Base-by-base conservation (phyloP, 371 early-diverging fungal species). In the Apophysomyces trapeziformis region DNA sequence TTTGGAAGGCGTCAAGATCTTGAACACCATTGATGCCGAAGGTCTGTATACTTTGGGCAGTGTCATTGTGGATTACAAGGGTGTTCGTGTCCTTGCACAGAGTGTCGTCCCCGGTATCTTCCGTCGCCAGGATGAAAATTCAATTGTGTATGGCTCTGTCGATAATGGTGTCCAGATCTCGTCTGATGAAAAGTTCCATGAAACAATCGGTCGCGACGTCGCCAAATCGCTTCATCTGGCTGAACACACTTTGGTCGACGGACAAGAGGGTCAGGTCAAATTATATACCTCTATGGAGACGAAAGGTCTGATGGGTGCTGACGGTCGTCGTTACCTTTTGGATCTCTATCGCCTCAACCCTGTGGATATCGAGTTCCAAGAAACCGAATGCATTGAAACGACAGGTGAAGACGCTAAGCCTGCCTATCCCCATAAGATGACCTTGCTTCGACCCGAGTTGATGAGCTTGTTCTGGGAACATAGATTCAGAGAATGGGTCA, bases 311-410 rank as follows among this genome's bases (percentile, higher is more conserved):
- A 68, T 90, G 46, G 96, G 98, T 46, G 90, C 92, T 14, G 98
- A 98, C 73, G 92, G 93, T 11, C 91, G 96, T 76, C 85, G 89
- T 41, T 98, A 98, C 75, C 71, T 98, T 50, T 78, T 98, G 71
- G 98, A 98, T 79, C 84, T 96, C 57, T 95, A 92, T 79, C 90
- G 98, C 57, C 71, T 96, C 57, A 90, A 89, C 39, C 97, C 98
- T 18, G 90, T 94, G 39, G 98, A 98, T 78, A 85, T 94, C 63
- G 89, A 86, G 68, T 98, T 97, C 75, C 81, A 91, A 68, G 95
- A 96, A 63, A 72, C 76, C 14, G 90, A 91, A 65, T 85, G 91
- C 65, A 73, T 74, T 35, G 82, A 75, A 37, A 80, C 78, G 54
- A 70, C 75, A 21, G 72, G 66, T 38, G 35, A 50, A 5, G 54